Percentiles rank a stretch among this genome's conserved stretches.
phyloP scores from a whole-genome alignment of 371 early-diverging fungal species.

The Apophysomyces ossiformis region DNA sequence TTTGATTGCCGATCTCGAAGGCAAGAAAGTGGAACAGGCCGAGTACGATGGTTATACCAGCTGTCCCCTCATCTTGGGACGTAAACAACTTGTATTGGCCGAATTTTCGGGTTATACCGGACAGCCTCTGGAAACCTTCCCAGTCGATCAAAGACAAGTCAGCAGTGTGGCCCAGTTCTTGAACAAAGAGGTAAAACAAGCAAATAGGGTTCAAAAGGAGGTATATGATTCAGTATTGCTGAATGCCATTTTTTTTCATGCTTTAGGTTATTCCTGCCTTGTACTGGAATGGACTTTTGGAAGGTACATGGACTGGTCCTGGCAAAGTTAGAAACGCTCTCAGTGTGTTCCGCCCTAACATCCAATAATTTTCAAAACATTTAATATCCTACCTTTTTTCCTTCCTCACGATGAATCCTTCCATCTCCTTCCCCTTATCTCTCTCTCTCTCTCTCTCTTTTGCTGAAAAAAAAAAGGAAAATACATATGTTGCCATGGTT shows the following conservation, averaged over 20 bases:
- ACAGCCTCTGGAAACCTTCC: slow-evolving; percentile 83
- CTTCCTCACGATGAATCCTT: not conserved
- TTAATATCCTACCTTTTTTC: not conserved
- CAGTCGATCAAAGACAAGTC: slow-evolving; percentile 80
- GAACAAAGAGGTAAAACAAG: slow-evolving; percentile 64
- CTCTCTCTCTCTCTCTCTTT: too few species aligned
- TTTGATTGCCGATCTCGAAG: slow-evolving; percentile 70
- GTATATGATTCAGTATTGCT: too few species aligned
- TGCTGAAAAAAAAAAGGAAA: too few species aligned
- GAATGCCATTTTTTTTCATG: not conserved
- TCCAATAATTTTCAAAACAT: not conserved
- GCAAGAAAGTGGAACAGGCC: slow-evolving; percentile 49
- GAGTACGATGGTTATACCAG: slow-evolving; percentile 86
- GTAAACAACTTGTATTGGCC: slow-evolving; percentile 81
- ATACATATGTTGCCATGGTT: too few species aligned
- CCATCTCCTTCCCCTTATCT: not conserved
- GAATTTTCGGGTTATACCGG: slow-evolving; percentile 89
- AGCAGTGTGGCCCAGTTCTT: slow-evolving; percentile 67
- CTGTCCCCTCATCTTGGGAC: slow-evolving; percentile 80
- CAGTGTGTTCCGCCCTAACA: slow-evolving; percentile 39
- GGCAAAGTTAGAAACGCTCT: slow-evolving; percentile 60
- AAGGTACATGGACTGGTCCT: slow-evolving; percentile 85
- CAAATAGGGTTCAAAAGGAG: too few species aligned
- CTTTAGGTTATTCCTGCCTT: slow-evolving; percentile 68
- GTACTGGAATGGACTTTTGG: slow-evolving; percentile 80